Evolutionary conservation across 306 rosid genomes (phyloP), one percentile per base, ranked within the genome.

Genomic region (Malus orientalis): DNA sequence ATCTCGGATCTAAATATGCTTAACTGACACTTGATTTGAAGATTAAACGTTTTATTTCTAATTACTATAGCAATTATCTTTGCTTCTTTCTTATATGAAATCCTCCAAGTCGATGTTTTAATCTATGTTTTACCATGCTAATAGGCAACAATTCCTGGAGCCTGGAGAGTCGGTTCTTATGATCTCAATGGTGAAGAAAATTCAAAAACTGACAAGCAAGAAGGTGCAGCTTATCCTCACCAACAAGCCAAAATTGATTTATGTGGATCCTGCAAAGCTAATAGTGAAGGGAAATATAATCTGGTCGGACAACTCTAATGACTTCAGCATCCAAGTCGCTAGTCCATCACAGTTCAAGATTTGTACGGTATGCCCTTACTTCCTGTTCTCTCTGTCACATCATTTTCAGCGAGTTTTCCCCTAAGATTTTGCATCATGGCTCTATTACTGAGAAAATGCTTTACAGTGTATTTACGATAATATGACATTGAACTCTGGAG

Each of bases 191-290:
- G 99, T 96, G 87, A 92, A 96, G 91, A 89, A 96, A 79, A 14
- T 92, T 64, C 98, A 87, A 84, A 96, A 92, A 73, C 74, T 96
- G 74, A 84, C 96, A 51, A 96, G 97, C 91, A 96, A 96, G 87
- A 96, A 96, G 87, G 98, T 96, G 87, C 99, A 96, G 86, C 98
- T 96, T 67, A 96, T 96, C 79, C 98, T 92, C 74, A 93, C 99
- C 75, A 96, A 96, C 91, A 92, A 93, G 76, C 99, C 98, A 8
- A 96, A 93, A 83, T 85, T 96, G 85, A 91, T 96, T 79, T 96
- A 96, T 76, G 97, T 93, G 13, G 98, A 96, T 82, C 99, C 99
- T 36, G 84, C 99, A 32, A 93, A 96, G 81, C 85, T 96, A 73
- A 71, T 91, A 71, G 91, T 89, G 57, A 96, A 96, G 81, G 99